Evolutionary conservation across 371 early-diverging fungal species (phyloP).

Genomic region (Mortierella sp.): DNA sequence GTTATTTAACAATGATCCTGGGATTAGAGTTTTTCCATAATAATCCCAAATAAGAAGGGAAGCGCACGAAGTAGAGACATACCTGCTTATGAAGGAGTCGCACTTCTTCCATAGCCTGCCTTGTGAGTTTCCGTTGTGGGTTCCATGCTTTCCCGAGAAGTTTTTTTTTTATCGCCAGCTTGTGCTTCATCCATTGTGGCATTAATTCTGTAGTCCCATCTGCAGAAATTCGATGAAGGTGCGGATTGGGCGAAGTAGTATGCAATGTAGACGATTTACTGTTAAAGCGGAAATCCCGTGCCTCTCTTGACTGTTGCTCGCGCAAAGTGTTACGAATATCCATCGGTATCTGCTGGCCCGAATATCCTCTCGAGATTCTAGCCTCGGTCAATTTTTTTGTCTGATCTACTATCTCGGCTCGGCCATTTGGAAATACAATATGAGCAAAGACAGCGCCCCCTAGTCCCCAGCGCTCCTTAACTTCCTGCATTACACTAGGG

Average conservation of each 20-base stretch:
- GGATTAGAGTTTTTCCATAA: not conserved
- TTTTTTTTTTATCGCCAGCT: slow-evolving; percentile 37
- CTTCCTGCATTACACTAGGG: slow-evolving; percentile 4
- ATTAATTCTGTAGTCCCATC: not conserved
- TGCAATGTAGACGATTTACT: not conserved
- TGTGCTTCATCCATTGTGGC: slow-evolving; percentile 43
- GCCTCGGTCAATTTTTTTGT: slow-evolving; percentile 2
- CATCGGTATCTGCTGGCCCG: not conserved
- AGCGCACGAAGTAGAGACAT: not conserved
- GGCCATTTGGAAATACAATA: slow-evolving; percentile 31
- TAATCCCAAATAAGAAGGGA: not conserved
- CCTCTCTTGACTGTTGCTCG: not conserved
- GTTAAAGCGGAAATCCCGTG: not conserved
- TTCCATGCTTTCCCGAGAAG: slow-evolving; percentile 35
- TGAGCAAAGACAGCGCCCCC: slow-evolving; percentile 3
- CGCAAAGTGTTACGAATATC: not conserved
- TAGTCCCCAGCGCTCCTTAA: slow-evolving; percentile 33
- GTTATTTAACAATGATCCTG: not conserved
- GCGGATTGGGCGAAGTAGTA: slow-evolving; percentile 24
- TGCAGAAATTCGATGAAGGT: slow-evolving; percentile 16
- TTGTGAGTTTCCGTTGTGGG: slow-evolving; percentile 31
- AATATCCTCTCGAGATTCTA: slow-evolving; percentile 21
- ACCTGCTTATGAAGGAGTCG: slow-evolving; percentile 54
- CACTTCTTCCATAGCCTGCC: slow-evolving; percentile 49
- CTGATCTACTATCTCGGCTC: slow-evolving; percentile 22